Conservation (phyloP, 805 yeast genomes). For the Candida tammaniensis region DNA sequence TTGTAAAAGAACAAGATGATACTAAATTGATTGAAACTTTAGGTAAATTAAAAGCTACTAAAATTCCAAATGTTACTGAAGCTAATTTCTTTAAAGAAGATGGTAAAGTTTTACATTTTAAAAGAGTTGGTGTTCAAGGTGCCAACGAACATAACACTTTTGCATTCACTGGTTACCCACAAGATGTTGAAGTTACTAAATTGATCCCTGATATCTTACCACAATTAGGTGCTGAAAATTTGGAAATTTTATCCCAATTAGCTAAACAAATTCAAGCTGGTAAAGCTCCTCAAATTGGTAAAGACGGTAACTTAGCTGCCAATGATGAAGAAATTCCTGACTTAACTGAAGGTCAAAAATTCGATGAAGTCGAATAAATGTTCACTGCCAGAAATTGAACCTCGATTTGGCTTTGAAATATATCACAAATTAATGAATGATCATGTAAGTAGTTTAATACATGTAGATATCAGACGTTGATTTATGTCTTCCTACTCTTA, state of each 20-base stretch:
- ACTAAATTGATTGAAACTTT: constrained; percentile 85
- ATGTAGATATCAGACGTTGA: constrained; percentile 4
- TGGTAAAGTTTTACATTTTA: constrained; percentile 93
- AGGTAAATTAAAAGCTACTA: constrained; percentile 85
- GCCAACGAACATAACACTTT: constrained; percentile 88
- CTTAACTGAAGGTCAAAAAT: constrained; percentile 85
- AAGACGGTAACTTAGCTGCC: constrained; percentile 44
- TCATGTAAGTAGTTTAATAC: constrained; percentile 6
- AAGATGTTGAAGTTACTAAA: constrained; percentile 88
- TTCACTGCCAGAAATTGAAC: too few species aligned
- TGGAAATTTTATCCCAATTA: constrained; percentile 81
- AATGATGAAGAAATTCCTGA: constrained; percentile 68
- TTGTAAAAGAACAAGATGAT: constrained; percentile 78
- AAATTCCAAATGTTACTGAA: constrained; percentile 88
- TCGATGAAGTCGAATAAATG: constrained; percentile 55
- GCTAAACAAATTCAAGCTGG: constrained; percentile 83
- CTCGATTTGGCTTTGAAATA: too few species aligned
- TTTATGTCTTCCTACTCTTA: neutral
- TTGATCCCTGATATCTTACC: constrained; percentile 92
- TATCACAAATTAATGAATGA: neutral
- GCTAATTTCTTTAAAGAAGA: constrained; percentile 97
- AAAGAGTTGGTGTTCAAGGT: constrained; percentile 94
- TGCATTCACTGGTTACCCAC: constrained; percentile 93
- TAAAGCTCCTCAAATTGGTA: constrained; percentile 42
- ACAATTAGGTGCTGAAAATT: constrained; percentile 94